These are phyloP conservation scores for Botryotinia globosa DNA, from an alignment of 2,329 filamentous ascomycete genomes.

Conservation along the genomic window DNA sequence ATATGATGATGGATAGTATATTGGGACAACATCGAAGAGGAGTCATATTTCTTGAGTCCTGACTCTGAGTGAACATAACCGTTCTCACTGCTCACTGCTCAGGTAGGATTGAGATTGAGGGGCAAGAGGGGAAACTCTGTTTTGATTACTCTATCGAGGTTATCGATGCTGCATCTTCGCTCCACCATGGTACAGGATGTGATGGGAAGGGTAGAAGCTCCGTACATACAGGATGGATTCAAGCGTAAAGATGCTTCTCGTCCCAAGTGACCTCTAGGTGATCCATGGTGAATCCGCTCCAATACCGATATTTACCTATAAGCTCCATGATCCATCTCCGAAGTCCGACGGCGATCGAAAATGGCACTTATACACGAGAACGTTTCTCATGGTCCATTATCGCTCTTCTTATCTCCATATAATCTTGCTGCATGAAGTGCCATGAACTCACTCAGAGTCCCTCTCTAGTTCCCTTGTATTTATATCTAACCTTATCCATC, in stretches of 20 bases:
- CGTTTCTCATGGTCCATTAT: constrained; percentile 5
- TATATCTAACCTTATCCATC: neutral
- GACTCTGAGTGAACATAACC: neutral
- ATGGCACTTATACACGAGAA: neutral
- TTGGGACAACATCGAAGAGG: neutral
- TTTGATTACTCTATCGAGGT: neutral
- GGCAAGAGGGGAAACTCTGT: neutral
- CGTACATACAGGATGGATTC: neutral
- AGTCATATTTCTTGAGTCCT: neutral
- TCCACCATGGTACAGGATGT: neutral
- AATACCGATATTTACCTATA: neutral
- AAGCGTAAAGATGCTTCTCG: neutral
- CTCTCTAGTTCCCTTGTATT: neutral
- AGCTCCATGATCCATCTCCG: neutral
- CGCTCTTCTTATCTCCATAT: constrained; percentile 9
- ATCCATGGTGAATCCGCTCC: neutral
- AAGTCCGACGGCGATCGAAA: neutral
- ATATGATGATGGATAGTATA: neutral
- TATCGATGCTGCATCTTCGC: neutral
- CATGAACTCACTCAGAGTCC: no score
- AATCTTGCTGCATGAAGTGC: neutral
- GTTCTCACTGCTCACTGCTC: no score
- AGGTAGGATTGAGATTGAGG: constrained; percentile 14
- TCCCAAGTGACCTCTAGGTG: neutral
- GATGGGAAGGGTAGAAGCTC: neutral